Evolutionary conservation across 108 stramenopile species (phyloP).

Genomic region (Skeletonema grethae): DNA sequence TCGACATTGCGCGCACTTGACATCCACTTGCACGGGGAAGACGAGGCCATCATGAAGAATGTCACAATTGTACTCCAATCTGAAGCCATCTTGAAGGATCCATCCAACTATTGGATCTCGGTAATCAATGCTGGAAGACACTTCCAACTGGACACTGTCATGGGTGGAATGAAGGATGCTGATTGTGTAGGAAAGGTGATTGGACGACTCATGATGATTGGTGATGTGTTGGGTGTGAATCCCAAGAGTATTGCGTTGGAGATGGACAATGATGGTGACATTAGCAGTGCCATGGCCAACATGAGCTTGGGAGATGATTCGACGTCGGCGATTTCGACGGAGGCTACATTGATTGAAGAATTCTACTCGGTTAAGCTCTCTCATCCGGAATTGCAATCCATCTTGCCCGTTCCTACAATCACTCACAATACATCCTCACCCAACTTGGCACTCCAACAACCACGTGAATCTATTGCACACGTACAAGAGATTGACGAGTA

Average conservation of each 20-base stretch:
- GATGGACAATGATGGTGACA: constrained; percentile 29
- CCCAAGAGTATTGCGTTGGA: constrained; percentile 65
- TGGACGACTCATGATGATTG: constrained; percentile 81
- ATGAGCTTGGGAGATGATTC: constrained; percentile 51
- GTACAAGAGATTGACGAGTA: constrained; percentile 87
- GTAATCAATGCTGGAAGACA: constrained; percentile 92
- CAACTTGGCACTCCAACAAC: constrained; percentile 49
- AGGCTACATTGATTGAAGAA: constrained; percentile 53
- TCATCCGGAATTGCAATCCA: constrained; percentile 27
- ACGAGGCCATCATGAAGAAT: constrained; percentile 54
- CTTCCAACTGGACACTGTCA: constrained; percentile 83
- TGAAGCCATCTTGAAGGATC: constrained; percentile 87
- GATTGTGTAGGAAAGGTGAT: constrained; percentile 86
- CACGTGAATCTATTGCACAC: constrained; percentile 71
- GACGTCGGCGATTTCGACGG: constrained; percentile 7
- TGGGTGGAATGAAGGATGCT: constrained; percentile 85
- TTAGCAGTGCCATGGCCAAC: constrained; percentile 37
- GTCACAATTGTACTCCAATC: constrained; percentile 80
- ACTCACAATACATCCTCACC: constrained; percentile 19
- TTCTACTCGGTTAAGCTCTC: constrained; percentile 33
- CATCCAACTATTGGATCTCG: constrained; percentile 94
- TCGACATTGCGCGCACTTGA: constrained; percentile 68
- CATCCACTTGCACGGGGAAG: constrained; percentile 34
- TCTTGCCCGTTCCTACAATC: constrained; percentile 28
- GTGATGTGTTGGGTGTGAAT: constrained; percentile 79